These are phyloP conservation scores for Rhizomucor miehei DNA, from an alignment of 371 early-diverging fungal genomes.

Conservation along the genomic window DNA sequence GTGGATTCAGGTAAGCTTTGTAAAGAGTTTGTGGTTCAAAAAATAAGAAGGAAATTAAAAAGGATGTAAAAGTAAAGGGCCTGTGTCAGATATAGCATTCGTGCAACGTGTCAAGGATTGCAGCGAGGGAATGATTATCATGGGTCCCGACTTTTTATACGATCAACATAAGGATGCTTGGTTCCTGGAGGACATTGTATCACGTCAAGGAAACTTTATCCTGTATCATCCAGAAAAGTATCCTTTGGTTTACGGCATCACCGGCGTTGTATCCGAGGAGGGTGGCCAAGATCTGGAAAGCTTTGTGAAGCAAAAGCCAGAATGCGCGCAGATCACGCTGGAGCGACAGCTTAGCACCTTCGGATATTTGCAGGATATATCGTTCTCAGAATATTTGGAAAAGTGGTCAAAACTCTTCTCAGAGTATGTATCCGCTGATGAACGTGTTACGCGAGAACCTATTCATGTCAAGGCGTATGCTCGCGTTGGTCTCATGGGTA, in stretches of 20 bases:
- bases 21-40: neutral
- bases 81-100: conserved; percentile 35
- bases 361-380: neutral
- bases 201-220: neutral
- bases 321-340: neutral
- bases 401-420: conserved; percentile 16
- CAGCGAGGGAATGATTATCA: conserved; percentile 17
- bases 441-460: conserved; percentile 14
- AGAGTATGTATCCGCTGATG: neutral
- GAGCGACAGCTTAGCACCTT: neutral
- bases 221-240: neutral
- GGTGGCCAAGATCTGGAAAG: neutral
- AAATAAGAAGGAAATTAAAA: neutral
- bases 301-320: neutral
- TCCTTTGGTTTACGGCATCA: too few species aligned
- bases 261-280: too few species aligned
- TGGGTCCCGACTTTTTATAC: conserved; percentile 26
- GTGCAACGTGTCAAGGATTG: conserved; percentile 33
- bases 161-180: conserved; percentile 7
- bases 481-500: conserved; percentile 70
- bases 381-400: conserved; percentile 3
- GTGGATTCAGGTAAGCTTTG: conserved; percentile 36
- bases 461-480: conserved; percentile 52
- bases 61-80: conserved; percentile 23
- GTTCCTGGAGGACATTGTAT: neutral